Conservation (phyloP, 371 early-diverging fungal genomes). For the Dichotomocladium elegans region DNA sequence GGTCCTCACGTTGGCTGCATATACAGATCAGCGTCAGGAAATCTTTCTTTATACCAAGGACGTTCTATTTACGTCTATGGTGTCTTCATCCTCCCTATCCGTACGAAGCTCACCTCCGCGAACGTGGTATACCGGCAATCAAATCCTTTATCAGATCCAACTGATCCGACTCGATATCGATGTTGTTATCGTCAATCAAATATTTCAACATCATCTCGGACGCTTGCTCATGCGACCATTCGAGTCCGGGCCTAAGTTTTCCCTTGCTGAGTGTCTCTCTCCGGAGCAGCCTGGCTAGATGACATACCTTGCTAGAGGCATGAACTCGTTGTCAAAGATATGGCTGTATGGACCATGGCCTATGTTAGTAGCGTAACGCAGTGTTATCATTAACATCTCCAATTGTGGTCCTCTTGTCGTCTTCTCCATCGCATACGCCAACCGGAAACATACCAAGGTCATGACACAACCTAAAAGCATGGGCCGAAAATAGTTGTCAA, state of each 20-base stretch:
- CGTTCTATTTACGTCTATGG: background rate
- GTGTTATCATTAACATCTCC: too few relatives aligned
- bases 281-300: background rate
- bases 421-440: background rate
- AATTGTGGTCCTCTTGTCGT: too few relatives aligned
- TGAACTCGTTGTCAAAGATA: slow-evolving; percentile 87
- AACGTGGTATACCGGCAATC: slow-evolving; percentile 70
- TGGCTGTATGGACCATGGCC: slow-evolving; percentile 95
- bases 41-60: background rate
- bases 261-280: background rate
- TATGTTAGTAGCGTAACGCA: slow-evolving; percentile 5
- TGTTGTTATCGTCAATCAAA: slow-evolving; percentile 76
- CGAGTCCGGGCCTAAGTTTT: slow-evolving; percentile 46
- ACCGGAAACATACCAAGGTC: slow-evolving; percentile 70
- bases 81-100: background rate
- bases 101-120: slow-evolving; percentile 18
- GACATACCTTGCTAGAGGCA: slow-evolving; percentile 57
- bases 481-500: too few relatives aligned
- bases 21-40: background rate
- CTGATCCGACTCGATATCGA: slow-evolving; percentile 67
- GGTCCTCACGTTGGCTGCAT: slow-evolving; percentile 29
- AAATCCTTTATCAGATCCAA: slow-evolving; percentile 81
- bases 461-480: slow-evolving; percentile 73
- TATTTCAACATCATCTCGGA: slow-evolving; percentile 89
- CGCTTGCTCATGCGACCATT: slow-evolving; percentile 90